Base-by-base conservation (phyloP, 2,329 filamentous ascomycete genomes). In the Blastomyces percursus region DNA sequence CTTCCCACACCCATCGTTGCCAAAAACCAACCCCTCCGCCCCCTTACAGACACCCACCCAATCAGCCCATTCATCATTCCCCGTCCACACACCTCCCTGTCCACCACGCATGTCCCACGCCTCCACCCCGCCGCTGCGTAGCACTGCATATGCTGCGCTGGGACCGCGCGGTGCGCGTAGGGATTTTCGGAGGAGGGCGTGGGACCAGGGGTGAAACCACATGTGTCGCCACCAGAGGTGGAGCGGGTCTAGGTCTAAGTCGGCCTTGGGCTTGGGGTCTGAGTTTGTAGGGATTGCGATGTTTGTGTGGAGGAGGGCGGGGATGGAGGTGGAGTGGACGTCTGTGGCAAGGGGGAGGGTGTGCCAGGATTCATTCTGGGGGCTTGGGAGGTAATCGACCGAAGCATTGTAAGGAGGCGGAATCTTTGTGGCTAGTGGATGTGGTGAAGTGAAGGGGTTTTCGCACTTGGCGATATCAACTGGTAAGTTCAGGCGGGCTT, bases 21-120 rank as follows among this genome's bases (percentile, higher is more conserved):
- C 69, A 65, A 84, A 83, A 0, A 82, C 69, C 42, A 75, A 74
- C 8, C 75, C 72, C 40, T 79, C 77, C 27, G 77, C 71, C 2
- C 77, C 75, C 14, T 72, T 70, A 38, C 79, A 82, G 5, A 82
- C 73, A 30, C 82, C 79, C 7, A 74, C 74, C 71, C 80, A 81
- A 0, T 75, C 74, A 27, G 81, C 64, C 80, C 81, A 84, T 46
- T 75, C 73, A 24, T 74, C 74, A n/a, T 74, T 71, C 14, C 76
- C 77, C 0, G 80, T 82, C 82, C 82, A 84, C 3, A 82, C 70
- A 8, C 81, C 82, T 2, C 81, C 81, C n/a, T 74, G 75, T 0
- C 81, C 81, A 11, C 80, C 81, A 16, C 80, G 76, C 61, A 73
- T 69, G 66, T 83, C 79, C 78, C 80, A 80, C 70, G 74, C 75